phyloP scores from a whole-genome alignment of 1,284 basidiomycete species.

The Vanrija sp. region DNA sequence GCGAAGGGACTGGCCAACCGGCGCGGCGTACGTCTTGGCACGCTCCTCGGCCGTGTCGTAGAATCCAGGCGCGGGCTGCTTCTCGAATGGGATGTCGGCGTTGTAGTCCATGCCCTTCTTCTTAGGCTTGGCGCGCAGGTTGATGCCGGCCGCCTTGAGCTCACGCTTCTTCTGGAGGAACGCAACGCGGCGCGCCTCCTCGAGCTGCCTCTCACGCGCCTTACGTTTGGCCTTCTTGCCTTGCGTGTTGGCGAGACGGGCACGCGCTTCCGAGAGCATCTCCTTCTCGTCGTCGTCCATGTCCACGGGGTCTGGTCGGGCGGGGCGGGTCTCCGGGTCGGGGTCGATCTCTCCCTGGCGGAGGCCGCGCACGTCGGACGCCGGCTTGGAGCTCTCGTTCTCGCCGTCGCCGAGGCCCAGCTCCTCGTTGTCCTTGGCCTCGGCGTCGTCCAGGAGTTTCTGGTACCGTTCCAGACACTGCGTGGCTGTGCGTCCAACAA shows the following conservation, averaged over 20 bases:
- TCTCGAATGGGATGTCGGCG: slow-evolving; percentile 97
- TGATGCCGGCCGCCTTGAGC: slow-evolving; percentile 94
- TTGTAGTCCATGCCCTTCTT: slow-evolving; percentile 99
- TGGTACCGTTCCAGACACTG: slow-evolving; percentile 99
- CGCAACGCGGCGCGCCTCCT: slow-evolving; percentile 90
- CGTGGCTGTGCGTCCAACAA: slow-evolving; percentile 97
- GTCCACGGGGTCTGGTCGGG: slow-evolving; percentile 96
- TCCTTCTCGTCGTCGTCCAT: slow-evolving; percentile 99
- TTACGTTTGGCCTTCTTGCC: slow-evolving; percentile 99
- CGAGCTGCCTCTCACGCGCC: slow-evolving; percentile 90
- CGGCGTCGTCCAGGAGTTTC: slow-evolving; percentile 94
- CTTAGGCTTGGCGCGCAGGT: slow-evolving; percentile 77
- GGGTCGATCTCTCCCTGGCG: slow-evolving; percentile 97
- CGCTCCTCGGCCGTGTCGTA: slow-evolving; percentile 96
- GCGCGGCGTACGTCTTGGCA: slow-evolving; percentile 78
- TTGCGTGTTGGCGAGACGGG: slow-evolving; percentile 96
- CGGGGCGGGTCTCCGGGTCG: slow-evolving; percentile 97
- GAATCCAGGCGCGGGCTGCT: slow-evolving; percentile 90
- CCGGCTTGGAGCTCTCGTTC: slow-evolving; percentile 69
- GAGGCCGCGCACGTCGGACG: slow-evolving; percentile 82
- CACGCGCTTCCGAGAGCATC: slow-evolving; percentile 98
- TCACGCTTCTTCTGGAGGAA: slow-evolving; percentile 98
- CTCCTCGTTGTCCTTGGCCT: slow-evolving; percentile 89
- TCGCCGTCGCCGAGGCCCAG: slow-evolving; percentile 81
- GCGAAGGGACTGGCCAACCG: slow-evolving; percentile 85